These are phyloP conservation scores for Nicotiana obtusifolia DNA, from an alignment of 257 asterid species.

Conservation along the genomic window DNA sequence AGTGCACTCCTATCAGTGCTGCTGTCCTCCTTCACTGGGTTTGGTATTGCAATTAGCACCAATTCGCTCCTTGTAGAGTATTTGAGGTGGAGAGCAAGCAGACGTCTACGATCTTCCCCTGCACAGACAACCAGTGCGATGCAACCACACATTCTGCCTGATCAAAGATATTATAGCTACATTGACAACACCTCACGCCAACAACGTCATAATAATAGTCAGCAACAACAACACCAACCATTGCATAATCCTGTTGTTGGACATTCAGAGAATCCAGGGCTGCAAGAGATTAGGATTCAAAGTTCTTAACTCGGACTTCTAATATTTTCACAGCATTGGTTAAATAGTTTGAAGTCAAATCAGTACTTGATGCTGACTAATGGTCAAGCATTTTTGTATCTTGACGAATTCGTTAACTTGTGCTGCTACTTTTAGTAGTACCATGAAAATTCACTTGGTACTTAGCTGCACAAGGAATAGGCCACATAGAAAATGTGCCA, in stretches of 20 bases:
- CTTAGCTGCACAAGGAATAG: conserved; percentile 4
- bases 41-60: too few relatives aligned
- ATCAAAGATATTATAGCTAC: conserved; percentile 7
- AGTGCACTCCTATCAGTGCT: too few relatives aligned
- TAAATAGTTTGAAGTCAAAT: background rate
- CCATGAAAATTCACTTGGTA: background rate
- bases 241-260: conserved; percentile 13
- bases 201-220: conserved; percentile 9
- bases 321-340: background rate
- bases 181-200: background rate
- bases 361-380: background rate
- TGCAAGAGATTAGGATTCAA: conserved; percentile 28
- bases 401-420: background rate
- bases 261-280: conserved; percentile 24
- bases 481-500: background rate
- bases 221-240: conserved; percentile 24
- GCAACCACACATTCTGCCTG: background rate
- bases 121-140: too few relatives aligned
- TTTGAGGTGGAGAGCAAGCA: too few relatives aligned
- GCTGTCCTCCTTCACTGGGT: too few relatives aligned
- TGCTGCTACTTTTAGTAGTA: conserved; percentile 4
- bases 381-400: background rate
- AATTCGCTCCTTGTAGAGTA: too few relatives aligned
- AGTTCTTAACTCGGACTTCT: too few relatives aligned
- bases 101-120: too few relatives aligned